Percentiles rank a stretch among this genome's conserved stretches.
Evolutionary conservation across 176 grass and related monocot species (phyloP).

Genomic region (Panicum miliaceum): DNA sequence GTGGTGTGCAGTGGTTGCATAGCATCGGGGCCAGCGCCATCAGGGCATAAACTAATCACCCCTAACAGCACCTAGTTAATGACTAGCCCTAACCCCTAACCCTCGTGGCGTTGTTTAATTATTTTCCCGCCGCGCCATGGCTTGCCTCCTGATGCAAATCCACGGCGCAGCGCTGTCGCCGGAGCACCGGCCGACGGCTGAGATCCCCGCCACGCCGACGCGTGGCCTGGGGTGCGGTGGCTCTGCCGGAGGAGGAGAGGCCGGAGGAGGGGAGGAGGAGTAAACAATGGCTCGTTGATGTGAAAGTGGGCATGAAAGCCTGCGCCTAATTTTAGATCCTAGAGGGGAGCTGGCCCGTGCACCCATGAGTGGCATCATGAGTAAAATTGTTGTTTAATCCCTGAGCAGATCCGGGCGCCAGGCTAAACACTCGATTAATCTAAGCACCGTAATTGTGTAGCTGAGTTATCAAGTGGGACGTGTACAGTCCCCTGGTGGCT

Average conservation of each 20-base stretch:
- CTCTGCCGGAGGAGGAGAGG: constrained; percentile 48
- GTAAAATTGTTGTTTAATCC: constrained; percentile 38
- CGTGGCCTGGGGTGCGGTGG: constrained; percentile 26
- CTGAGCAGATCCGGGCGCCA: constrained; percentile 33
- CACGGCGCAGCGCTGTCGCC: constrained; percentile 24
- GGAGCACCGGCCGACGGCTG: not conserved
- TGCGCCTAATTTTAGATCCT: constrained; percentile 40
- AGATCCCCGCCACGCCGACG: constrained; percentile 41
- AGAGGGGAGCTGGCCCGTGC: constrained; percentile 32
- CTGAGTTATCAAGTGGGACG: constrained; percentile 25
- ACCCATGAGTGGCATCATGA: constrained; percentile 45
- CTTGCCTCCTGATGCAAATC: constrained; percentile 27
- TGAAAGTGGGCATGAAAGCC: constrained; percentile 32
- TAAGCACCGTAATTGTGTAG: constrained; percentile 31
- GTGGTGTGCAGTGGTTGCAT: not conserved
- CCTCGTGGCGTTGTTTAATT: not conserved
- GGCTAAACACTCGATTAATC: constrained; percentile 38
- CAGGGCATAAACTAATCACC: not conserved
- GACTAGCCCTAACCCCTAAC: not conserved
- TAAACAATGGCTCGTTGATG: constrained; percentile 10
- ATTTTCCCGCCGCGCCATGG: not conserved
- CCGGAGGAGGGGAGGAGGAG: not conserved
- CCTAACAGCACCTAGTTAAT: constrained; percentile 25
- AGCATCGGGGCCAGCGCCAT: not conserved
- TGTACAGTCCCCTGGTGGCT: not conserved